Evolutionary conservation across 352 stramenopile genomes (phyloP).

Genomic region (Phytophthora vignae): DNA sequence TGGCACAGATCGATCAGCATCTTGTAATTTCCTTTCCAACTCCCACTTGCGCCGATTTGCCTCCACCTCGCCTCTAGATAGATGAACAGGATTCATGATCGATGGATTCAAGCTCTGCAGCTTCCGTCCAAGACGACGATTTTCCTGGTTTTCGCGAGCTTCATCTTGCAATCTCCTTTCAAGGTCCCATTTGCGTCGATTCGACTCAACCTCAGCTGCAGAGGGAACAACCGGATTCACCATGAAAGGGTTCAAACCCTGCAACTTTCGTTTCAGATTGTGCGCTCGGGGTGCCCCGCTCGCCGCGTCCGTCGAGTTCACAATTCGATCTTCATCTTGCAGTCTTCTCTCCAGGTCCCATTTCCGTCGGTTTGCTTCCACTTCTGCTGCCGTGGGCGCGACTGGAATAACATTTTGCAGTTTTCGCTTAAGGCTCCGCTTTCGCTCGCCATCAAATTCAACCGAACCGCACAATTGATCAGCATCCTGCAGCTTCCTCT

Average conservation of each 20-base stretch:
- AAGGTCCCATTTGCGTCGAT: slow-evolving; percentile 36
- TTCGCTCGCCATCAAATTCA: slow-evolving; percentile 3
- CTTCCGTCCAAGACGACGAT: slow-evolving; percentile 12
- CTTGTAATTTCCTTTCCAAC: slow-evolving; percentile 33
- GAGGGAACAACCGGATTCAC: slow-evolving; percentile 22
- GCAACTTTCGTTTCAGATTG: slow-evolving; percentile 24
- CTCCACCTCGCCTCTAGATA: slow-evolving; percentile 18
- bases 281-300: slow-evolving; percentile 4
- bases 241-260: slow-evolving; percentile 24
- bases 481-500: slow-evolving; percentile 28
- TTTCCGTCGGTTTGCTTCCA: slow-evolving; percentile 31
- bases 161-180: slow-evolving; percentile 29
- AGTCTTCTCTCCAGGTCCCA: slow-evolving; percentile 31
- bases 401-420: slow-evolving; percentile 6
- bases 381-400: slow-evolving; percentile 15
- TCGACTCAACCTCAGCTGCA: slow-evolving; percentile 25
- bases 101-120: slow-evolving; percentile 26
- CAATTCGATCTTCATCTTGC: slow-evolving; percentile 13
- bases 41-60: slow-evolving; percentile 36
- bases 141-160: slow-evolving; percentile 7
- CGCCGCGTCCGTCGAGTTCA: not conserved
- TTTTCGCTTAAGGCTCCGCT: slow-evolving; percentile 13
- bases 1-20: slow-evolving; percentile 13
- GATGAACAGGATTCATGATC: slow-evolving; percentile 12
- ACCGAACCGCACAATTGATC: slow-evolving; percentile 10